Percentiles rank a stretch among this genome's conserved stretches.
Evolutionary conservation across 208 protist species (phyloP).

Genomic region (Trypanosoma cruzi): DNA sequence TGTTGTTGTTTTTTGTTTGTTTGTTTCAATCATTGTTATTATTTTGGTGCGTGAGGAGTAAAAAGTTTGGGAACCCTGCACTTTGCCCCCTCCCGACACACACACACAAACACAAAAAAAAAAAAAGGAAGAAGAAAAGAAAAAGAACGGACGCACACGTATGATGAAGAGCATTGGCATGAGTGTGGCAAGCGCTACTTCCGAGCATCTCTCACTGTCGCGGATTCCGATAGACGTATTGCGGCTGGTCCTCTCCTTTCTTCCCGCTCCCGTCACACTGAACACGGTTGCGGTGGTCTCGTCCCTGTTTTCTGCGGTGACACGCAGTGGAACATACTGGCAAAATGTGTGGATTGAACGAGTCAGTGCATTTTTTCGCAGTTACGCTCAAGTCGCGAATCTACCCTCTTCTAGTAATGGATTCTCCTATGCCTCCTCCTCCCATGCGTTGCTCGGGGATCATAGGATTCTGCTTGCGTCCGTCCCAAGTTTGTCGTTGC

Average conservation of each 20-base stretch:
- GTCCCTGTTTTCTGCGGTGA: conserved; percentile 6
- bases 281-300: conserved; percentile 1
- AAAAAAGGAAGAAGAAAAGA: too few species aligned
- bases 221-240: conserved; percentile 18
- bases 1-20: neutral
- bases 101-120: too few species aligned
- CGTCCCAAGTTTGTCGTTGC: neutral
- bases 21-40: too few species aligned
- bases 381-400: conserved; percentile 2
- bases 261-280: conserved; percentile 13
- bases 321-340: conserved; percentile 23
- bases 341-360: conserved; percentile 11
- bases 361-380: conserved; percentile 1
- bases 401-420: neutral
- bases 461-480: neutral
- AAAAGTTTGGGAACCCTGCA: too few species aligned
- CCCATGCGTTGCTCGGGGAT: neutral
- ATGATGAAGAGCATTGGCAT: neutral
- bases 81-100: too few species aligned
- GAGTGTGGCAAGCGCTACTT: neutral
- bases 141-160: too few species aligned
- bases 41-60: too few species aligned
- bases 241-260: conserved; percentile 23
- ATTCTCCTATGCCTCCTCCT: neutral
- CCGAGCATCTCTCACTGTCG: neutral